Percentiles rank a stretch among this genome's conserved stretches.
These are phyloP conservation scores for Chimonanthus salicifolius DNA, from an alignment of 164 flowering plant genomes.

Conservation along the genomic window DNA sequence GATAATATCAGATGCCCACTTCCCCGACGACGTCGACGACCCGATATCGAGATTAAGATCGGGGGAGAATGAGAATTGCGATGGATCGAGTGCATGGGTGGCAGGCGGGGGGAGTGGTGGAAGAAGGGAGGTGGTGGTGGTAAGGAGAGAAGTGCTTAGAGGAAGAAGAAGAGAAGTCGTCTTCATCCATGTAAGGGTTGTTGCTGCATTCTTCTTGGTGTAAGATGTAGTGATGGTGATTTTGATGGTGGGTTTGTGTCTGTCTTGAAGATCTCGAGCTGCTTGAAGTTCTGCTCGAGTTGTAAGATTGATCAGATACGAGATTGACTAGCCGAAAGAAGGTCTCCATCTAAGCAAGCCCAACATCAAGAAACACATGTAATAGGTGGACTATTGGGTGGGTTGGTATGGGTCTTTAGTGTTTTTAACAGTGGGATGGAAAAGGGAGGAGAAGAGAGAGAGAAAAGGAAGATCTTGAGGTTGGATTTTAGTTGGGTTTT, in stretches of 20 bases:
- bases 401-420: constrained; percentile 16
- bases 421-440: constrained; percentile 19
- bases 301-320: constrained; percentile 65
- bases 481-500: constrained; percentile 36
- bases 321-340: constrained; percentile 79
- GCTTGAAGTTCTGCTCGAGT: constrained; percentile 57
- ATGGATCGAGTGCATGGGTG: constrained; percentile 19
- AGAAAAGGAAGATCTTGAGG: constrained; percentile 31
- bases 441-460: constrained; percentile 17
- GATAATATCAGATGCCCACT: constrained; percentile 76
- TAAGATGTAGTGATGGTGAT: constrained; percentile 19
- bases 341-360: constrained; percentile 71
- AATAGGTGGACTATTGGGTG: constrained; percentile 5
- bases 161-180: constrained; percentile 79
- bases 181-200: constrained; percentile 96
- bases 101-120: constrained; percentile 15
- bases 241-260: constrained; percentile 27
- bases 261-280: constrained; percentile 69
- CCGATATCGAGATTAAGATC: constrained; percentile 35
- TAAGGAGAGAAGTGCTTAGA: constrained; percentile 25
- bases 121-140: constrained; percentile 12
- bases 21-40: constrained; percentile 23
- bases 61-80: constrained; percentile 38
- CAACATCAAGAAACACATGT: constrained; percentile 24
- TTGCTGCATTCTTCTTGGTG: constrained; percentile 84